Evolutionary conservation across 2,329 filamentous ascomycete species (phyloP), one percentile per base, ranked within the genome.

Genomic region (Aspergillus sp.): DNA sequence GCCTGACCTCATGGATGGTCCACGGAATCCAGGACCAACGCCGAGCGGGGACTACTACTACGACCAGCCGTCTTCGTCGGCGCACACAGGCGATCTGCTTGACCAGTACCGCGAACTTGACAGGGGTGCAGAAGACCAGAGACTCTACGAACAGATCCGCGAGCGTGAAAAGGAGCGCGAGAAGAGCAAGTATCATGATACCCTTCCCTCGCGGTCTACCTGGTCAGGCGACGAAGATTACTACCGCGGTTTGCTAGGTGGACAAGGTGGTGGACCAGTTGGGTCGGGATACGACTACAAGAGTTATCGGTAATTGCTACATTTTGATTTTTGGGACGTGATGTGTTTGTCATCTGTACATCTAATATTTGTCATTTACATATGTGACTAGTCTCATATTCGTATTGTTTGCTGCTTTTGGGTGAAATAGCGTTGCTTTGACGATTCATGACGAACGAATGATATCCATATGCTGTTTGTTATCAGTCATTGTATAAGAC

Each of bases 221-320:
- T 74, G 73, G 57, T 64, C 60, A 24, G 66, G 56, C 43, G 73
- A 73, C 17, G 74, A 77, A 23, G 73, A 76, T n/a, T 76, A 75
- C 64, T 76, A 77, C 55, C 70, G 74, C 24, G 70, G 71, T 6
- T 50, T 69, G 48, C 61, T 69, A 31, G 69, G 68, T 53, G 67
- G 70, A 35, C 68, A 71, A 37, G 70, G 66, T 50, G 63, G 62
- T 57, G 66, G 66, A 24, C 63, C 64, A 31, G 64, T 61, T 7
- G 61, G 60, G 35, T 54, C 55, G 11, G 60, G 63, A 4, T 66
- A 68, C 33, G 63, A 70, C 27, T 68, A 70, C 51, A 72, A 70
- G 59, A 61, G 63, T 17, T 72, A 71, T 47, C 61, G 65, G 27
- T 73, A 49, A 66, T 33, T 40, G 39, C 46, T 31, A 39, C 31